phyloP scores from a whole-genome alignment of 176 grass and related monocot species.

The Guadua angustifolia region DNA sequence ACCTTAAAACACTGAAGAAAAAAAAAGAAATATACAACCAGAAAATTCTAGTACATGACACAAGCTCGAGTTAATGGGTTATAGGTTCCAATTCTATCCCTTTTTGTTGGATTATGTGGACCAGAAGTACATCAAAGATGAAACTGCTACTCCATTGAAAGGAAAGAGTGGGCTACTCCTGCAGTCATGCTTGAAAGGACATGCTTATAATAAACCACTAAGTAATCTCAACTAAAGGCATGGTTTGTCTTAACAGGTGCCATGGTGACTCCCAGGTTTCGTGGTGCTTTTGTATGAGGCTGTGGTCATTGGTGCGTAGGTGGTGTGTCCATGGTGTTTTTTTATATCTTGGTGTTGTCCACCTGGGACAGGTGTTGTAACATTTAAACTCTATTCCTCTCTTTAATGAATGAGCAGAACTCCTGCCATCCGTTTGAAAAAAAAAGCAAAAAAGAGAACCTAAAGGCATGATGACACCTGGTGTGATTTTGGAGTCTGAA shows the following conservation, averaged over 20 bases:
- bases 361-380: no score
- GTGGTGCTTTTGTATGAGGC: no score
- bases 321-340: no score
- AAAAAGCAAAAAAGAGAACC: not conserved
- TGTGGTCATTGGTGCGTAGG: no score
- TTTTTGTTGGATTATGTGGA: slow-evolving; percentile 13
- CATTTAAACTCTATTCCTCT: no score
- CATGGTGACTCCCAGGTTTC: no score
- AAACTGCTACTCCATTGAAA: slow-evolving; percentile 4
- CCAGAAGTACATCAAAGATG: slow-evolving; percentile 22
- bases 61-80: slow-evolving; percentile 21
- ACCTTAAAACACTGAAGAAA: not conserved
- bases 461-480: not conserved
- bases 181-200: not conserved
- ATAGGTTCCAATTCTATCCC: not conserved
- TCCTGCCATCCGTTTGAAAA: not conserved
- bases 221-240: slow-evolving; percentile 13
- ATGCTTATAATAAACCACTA: slow-evolving; percentile 14
- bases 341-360: no score
- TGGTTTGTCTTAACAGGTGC: not conserved
- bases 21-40: slow-evolving; percentile 1
- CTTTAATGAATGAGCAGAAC: no score
- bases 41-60: slow-evolving; percentile 2
- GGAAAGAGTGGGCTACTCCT: not conserved
- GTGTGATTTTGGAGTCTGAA: slow-evolving; percentile 17